phyloP scores from a whole-genome alignment of 1,139 yeast genomes.

The Pneumocystis carinii region DNA sequence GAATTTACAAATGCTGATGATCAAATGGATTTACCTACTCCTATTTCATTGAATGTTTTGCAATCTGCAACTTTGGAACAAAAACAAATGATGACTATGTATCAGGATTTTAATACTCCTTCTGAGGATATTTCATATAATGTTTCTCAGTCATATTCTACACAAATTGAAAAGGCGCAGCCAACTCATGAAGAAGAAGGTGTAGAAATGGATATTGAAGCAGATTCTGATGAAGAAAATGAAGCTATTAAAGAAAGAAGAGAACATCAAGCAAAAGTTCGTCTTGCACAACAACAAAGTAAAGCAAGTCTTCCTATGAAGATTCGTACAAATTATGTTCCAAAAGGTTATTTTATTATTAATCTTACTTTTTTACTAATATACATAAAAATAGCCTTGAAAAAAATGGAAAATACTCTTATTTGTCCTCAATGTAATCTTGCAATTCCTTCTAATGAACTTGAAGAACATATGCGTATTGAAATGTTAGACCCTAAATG shows the following conservation, averaged over 20 bases:
- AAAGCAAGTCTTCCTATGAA: conserved; percentile 11
- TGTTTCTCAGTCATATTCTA: conserved; percentile 15
- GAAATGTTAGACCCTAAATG: conserved; percentile 67
- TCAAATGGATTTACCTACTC: conserved; percentile 44
- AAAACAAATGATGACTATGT: conserved; percentile 21
- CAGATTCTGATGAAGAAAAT: conserved; percentile 8
- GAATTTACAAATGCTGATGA: conserved; percentile 54
- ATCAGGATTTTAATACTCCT: conserved; percentile 14
- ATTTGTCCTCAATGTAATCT: conserved; percentile 62
- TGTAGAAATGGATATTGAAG: conserved; percentile 7
- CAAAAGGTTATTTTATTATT: conserved; percentile 6
- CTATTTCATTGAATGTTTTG: conserved; percentile 45
- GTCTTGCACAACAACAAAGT: conserved; percentile 7
- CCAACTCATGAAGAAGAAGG: conserved; percentile 6
- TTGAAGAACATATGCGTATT: conserved; percentile 60
- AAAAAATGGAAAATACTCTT: conserved; percentile 21
- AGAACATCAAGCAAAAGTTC: conserved; percentile 11
- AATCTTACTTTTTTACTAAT: neutral
- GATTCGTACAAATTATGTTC: conserved; percentile 24
- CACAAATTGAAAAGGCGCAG: conserved; percentile 16
- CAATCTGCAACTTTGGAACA: conserved; percentile 47
- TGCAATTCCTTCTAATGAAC: conserved; percentile 52
- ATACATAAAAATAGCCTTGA: conserved; percentile 37
- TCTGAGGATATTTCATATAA: conserved; percentile 25
- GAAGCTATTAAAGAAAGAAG: conserved; percentile 11